Evolutionary conservation across 805 yeast species (phyloP).

Genomic region (Yamadazyma sp.): DNA sequence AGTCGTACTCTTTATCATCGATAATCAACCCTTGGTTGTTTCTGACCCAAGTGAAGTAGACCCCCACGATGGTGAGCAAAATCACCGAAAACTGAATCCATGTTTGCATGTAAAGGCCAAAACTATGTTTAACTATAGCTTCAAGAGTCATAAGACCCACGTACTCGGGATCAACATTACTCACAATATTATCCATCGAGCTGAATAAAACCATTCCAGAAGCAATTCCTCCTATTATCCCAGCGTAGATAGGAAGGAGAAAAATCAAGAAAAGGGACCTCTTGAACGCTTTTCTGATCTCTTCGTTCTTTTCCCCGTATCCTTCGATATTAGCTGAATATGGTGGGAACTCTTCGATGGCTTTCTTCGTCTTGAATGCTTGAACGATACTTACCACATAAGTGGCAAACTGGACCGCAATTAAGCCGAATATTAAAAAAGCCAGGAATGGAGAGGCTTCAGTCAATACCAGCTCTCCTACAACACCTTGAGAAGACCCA

Average conservation of each 20-base stretch:
- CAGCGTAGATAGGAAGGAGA: slow-evolving; percentile 21
- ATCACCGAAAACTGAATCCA: slow-evolving; percentile 16
- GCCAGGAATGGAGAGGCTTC: background rate
- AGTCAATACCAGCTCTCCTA: background rate
- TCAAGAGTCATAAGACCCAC: background rate
- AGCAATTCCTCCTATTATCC: slow-evolving; percentile 1
- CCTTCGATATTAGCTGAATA: slow-evolving; percentile 15
- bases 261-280: slow-evolving; percentile 27
- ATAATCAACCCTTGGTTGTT: slow-evolving; percentile 29
- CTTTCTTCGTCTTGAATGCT: slow-evolving; percentile 28
- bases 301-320: slow-evolving; percentile 19
- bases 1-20: slow-evolving; percentile 18
- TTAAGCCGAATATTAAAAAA: slow-evolving; percentile 1
- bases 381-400: slow-evolving; percentile 16
- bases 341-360: slow-evolving; percentile 30
- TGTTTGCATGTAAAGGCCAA: background rate
- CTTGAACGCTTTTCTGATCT: slow-evolving; percentile 23
- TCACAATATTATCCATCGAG: background rate
- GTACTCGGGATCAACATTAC: slow-evolving; percentile 3
- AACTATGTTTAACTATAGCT: background rate
- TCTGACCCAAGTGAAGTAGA: slow-evolving; percentile 31
- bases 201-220: background rate
- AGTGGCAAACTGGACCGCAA: slow-evolving; percentile 15
- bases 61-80: slow-evolving; percentile 15
- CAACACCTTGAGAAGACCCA: background rate